Conservation (phyloP, 2,329 filamentous ascomycete genomes). For the Colletotrichum agaves region DNA sequence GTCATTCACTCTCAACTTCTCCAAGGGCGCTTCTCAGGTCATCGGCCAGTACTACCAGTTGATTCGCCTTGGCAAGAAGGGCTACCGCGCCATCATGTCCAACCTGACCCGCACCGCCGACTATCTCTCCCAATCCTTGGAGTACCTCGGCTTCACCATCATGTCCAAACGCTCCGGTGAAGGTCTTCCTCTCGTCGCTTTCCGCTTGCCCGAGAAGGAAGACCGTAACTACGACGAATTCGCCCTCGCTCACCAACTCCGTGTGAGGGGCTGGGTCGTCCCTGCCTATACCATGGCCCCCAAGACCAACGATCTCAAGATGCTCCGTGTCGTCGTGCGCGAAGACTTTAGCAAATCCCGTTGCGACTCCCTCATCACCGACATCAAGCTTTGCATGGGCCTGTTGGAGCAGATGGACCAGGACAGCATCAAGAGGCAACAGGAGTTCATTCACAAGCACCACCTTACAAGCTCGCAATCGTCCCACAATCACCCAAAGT, state of each 20-base stretch:
- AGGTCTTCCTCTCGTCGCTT: constrained; percentile 90
- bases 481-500: constrained; percentile 62
- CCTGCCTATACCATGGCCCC: constrained; percentile 98
- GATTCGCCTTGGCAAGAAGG: constrained; percentile 91
- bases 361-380: constrained; percentile 80
- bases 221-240: constrained; percentile 78
- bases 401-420: constrained; percentile 80
- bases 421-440: constrained; percentile 75
- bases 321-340: constrained; percentile 91
- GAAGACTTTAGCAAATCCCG: constrained; percentile 89
- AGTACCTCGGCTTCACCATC: constrained; percentile 83
- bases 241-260: constrained; percentile 83
- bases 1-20: constrained; percentile 97
- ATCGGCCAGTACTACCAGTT: constrained; percentile 98
- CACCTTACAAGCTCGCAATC: constrained; percentile 62
- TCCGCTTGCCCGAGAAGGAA: constrained; percentile 64
- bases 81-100: constrained; percentile 92
- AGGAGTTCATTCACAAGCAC: constrained; percentile 71
- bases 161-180: constrained; percentile 83
- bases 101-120: constrained; percentile 92
- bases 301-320: constrained; percentile 83
- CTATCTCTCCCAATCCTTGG: constrained; percentile 80
- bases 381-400: constrained; percentile 81
- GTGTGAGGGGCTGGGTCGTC: constrained; percentile 90
- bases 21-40: constrained; percentile 92